Conservation (phyloP, 2,329 filamentous ascomycete species). For the Diplocarpon rosae region DNA sequence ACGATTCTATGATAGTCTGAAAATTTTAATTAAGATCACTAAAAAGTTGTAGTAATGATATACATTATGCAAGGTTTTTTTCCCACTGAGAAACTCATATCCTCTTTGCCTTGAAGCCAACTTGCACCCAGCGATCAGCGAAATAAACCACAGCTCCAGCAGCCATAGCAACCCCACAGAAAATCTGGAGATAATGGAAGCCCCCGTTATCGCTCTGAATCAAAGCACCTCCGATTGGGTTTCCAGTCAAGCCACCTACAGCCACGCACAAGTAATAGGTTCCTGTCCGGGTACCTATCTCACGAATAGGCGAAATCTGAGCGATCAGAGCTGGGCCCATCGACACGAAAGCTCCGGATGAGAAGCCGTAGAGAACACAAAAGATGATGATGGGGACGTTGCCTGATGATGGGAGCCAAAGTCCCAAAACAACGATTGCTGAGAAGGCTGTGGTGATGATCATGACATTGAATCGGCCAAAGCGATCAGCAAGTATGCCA, state of each 20-base stretch:
- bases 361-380: conserved; percentile 57
- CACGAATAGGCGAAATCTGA: conserved; percentile 57
- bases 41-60: too few species aligned
- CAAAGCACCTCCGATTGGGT: conserved; percentile 56
- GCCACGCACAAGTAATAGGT: conserved; percentile 50
- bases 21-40: too few species aligned
- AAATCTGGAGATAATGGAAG: conserved; percentile 43
- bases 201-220: conserved; percentile 41
- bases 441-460: conserved; percentile 36
- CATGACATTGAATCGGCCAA: conserved; percentile 44
- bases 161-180: conserved; percentile 45
- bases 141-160: conserved; percentile 32
- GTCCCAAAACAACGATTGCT: conserved; percentile 36
- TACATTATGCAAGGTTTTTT: too few species aligned
- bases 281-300: conserved; percentile 60
- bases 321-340: conserved; percentile 53
- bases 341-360: conserved; percentile 54
- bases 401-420: conserved; percentile 41
- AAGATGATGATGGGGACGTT: conserved; percentile 53
- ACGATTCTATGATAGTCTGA: too few species aligned
- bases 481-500: conserved; percentile 40
- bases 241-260: conserved; percentile 54
- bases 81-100: conserved; percentile 9
- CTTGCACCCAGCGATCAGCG: conserved; percentile 27
- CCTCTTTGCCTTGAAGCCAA: conserved; percentile 19